A percentile compares a stretch with the other conserved stretches of the same genome.
Conservation (phyloP, 139 green algal species). For the Coccomyxa sp. region DNA sequence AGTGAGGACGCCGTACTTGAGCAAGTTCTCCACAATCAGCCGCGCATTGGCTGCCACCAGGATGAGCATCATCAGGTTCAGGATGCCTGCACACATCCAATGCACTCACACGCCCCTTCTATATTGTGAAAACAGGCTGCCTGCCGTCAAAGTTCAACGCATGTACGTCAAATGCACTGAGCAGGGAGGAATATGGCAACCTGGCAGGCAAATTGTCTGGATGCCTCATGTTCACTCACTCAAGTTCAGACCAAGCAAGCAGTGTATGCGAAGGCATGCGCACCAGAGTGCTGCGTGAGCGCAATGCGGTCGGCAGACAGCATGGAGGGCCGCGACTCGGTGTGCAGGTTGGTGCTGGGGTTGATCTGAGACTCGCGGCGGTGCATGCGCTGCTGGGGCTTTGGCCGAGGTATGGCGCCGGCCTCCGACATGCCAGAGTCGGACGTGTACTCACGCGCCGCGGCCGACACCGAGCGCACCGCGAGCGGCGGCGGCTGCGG, state of each 20-base stretch:
- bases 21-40: conserved; percentile 84
- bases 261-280: background rate
- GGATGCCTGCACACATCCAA: conserved; percentile 38
- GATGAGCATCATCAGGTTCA: conserved; percentile 74
- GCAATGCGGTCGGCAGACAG: conserved; percentile 65
- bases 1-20: conserved; percentile 76
- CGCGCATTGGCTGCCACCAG: conserved; percentile 70
- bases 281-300: conserved; percentile 44
- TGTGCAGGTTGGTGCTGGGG: conserved; percentile 53
- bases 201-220: too few relatives aligned
- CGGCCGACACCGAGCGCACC: background rate
- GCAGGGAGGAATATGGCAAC: background rate
- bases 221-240: too few relatives aligned
- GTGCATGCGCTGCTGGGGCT: background rate
- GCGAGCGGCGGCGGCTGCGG: background rate
- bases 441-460: conserved; percentile 31
- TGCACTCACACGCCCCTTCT: background rate
- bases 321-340: conserved; percentile 24
- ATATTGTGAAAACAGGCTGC: background rate
- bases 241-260: too few relatives aligned
- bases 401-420: background rate
- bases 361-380: conserved; percentile 23
- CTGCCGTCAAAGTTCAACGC: background rate
- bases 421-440: conserved; percentile 23
- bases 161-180: background rate